These are phyloP conservation scores for Botryotinia globosa DNA, from an alignment of 2,329 filamentous ascomycete species.

Conservation along the genomic window DNA sequence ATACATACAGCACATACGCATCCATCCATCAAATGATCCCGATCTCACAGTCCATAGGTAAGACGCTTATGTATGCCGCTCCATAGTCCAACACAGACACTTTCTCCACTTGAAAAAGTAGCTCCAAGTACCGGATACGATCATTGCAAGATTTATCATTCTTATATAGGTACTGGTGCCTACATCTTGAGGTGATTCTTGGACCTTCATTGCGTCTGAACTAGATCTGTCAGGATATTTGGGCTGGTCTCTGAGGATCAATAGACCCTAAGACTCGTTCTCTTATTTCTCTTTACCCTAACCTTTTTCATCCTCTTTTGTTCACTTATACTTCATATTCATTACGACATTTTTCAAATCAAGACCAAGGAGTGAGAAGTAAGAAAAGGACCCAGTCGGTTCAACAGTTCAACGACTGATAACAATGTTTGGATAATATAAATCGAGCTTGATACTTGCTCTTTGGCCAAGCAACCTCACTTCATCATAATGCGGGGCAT, in stretches of 20 bases:
- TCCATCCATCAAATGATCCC: conserved; percentile 20
- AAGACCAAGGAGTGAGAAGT: conserved; percentile 17
- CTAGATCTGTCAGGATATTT: conserved; percentile 7
- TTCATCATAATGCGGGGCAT: conserved; percentile 24
- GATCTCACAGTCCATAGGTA: conserved; percentile 17
- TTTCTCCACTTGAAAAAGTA: conserved; percentile 6
- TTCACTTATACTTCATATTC: conserved; percentile 35
- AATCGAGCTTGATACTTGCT: conserved; percentile 15
- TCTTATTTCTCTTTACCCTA: conserved; percentile 41
- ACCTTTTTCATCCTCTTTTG: conserved; percentile 39
- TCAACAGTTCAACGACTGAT: conserved; percentile 11
- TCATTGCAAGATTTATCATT: neutral
- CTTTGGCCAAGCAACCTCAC: conserved; percentile 15
- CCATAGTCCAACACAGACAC: conserved; percentile 14
- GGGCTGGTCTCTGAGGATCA: conserved; percentile 16
- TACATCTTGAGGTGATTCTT: conserved; percentile 8
- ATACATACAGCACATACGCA: conserved; percentile 17
- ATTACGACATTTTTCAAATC: conserved; percentile 35
- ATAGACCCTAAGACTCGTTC: conserved; percentile 54
- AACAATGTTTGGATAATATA: conserved; percentile 19
- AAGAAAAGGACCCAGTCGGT: conserved; percentile 17
- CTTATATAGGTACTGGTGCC: conserved; percentile 20
- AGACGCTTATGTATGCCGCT: conserved; percentile 17
- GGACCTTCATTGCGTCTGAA: conserved; percentile 16
- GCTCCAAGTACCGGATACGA: conserved; percentile 11